Conservation (phyloP, 2,329 filamentous ascomycete species). For the Metarhizium sp. region DNA sequence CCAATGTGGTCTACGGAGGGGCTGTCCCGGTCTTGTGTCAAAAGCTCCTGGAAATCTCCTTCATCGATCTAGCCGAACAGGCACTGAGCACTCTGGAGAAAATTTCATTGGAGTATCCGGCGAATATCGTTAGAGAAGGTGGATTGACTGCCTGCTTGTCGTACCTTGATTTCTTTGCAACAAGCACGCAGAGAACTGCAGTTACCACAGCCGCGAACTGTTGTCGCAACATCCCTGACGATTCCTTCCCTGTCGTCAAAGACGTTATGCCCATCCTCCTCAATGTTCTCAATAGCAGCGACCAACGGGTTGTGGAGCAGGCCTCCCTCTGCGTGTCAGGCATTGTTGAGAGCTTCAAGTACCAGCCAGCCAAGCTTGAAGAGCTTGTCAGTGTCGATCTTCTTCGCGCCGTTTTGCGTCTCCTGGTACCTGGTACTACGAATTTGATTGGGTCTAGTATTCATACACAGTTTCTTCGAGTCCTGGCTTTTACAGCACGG, state of each 20-base stretch:
- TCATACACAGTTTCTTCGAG: constrained; percentile 90
- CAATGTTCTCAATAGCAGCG: constrained; percentile 81
- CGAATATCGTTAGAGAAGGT: constrained; percentile 90
- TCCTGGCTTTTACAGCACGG: constrained; percentile 81
- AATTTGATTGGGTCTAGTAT: constrained; percentile 92
- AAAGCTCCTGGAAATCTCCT: constrained; percentile 91
- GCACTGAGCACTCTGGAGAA: constrained; percentile 94
- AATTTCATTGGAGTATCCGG: constrained; percentile 92
- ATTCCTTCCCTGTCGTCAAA: constrained; percentile 82
- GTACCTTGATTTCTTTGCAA: constrained; percentile 95
- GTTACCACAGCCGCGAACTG: constrained; percentile 97
- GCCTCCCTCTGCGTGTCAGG: constrained; percentile 91
- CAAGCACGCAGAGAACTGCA: constrained; percentile 90
- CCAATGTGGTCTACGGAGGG: constrained; percentile 94
- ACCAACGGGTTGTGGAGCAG: constrained; percentile 95
- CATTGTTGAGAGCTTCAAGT: constrained; percentile 94
- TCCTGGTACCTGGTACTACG: constrained; percentile 86
- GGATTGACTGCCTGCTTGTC: constrained; percentile 92
- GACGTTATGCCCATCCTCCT: constrained; percentile 96
- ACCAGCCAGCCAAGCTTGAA: constrained; percentile 79
- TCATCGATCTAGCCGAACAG: constrained; percentile 95
- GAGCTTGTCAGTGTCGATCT: constrained; percentile 85
- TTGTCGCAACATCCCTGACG: constrained; percentile 90
- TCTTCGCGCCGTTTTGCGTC: constrained; percentile 72
- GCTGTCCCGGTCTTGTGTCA: constrained; percentile 91